These are phyloP conservation scores for Hemisphaericaspora xylanilytica DNA, from an alignment of 1,139 yeast genomes.

Conservation along the genomic window DNA sequence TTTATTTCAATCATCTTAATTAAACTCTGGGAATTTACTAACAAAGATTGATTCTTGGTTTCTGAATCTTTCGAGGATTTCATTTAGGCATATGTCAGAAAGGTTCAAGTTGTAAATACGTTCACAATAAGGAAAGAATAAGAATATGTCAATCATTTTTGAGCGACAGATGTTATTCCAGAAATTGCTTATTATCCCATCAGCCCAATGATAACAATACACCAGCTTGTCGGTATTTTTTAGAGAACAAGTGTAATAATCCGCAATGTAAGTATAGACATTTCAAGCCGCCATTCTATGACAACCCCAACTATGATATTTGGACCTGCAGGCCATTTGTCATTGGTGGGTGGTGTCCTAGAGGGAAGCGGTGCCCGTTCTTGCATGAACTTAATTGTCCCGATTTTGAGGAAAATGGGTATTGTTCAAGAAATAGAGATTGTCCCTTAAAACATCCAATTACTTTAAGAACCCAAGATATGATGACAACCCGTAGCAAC, in stretches of 20 bases:
- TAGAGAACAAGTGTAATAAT: slow-evolving; percentile 53
- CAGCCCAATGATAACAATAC: slow-evolving; percentile 58
- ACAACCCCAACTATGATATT: slow-evolving; percentile 39
- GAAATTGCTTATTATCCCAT: slow-evolving; percentile 59
- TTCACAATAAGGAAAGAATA: slow-evolving; percentile 51
- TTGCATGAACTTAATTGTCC: slow-evolving; percentile 68
- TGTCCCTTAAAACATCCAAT: slow-evolving; percentile 51
- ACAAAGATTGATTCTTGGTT: slow-evolving; percentile 15
- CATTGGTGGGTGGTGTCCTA: slow-evolving; percentile 63
- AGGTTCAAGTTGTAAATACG: slow-evolving; percentile 52
- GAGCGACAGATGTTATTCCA: slow-evolving; percentile 45
- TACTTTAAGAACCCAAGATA: slow-evolving; percentile 28
- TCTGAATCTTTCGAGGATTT: slow-evolving; percentile 20
- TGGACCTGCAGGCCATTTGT: slow-evolving; percentile 67
- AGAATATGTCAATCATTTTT: slow-evolving; percentile 55
- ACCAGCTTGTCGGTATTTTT: slow-evolving; percentile 59
- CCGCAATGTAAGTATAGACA: slow-evolving; percentile 55
- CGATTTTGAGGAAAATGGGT: slow-evolving; percentile 60
- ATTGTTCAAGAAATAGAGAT: slow-evolving; percentile 48
- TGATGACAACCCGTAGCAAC: slow-evolving; percentile 22
- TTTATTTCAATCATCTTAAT: not conserved
- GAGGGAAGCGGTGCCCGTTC: slow-evolving; percentile 57
- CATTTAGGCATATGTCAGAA: slow-evolving; percentile 50
- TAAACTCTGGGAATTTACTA: slow-evolving; percentile 16
- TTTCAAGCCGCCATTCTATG: slow-evolving; percentile 31